Evolutionary conservation across 2,329 filamentous ascomycete genomes (phyloP), one percentile per base, ranked within the genome.

Genomic region (Colletotrichum neosansevieriae): DNA sequence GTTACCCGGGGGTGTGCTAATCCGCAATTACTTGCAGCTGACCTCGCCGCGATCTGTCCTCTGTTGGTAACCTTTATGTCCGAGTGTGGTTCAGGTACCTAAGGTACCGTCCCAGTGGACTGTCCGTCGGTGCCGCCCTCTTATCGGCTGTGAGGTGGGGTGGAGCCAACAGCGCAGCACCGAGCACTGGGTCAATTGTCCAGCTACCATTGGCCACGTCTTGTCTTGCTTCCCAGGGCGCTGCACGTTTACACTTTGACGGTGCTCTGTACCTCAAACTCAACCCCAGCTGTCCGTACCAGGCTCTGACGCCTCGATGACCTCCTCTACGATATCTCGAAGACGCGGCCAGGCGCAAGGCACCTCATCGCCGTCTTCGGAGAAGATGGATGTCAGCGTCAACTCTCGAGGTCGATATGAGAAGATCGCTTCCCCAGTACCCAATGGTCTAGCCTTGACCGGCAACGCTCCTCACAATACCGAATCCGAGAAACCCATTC

Each of bases 241-340:
- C 34, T 42, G 44, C 36, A 51, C 42, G 29, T 59, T 51, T 60
- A 17, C 21, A 47, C 56, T 38, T 45, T 29, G 19, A 65, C 42
- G 17, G 51, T 24, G 21, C 32, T 40, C 32, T 34, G 17, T 40
- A 15, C 40, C 57, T 29, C 19, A 63, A 63, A 58, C 29, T 11
- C 24, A 56, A 49, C 44, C 49, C 42, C 40, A 49, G 24, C 15
- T 19, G 47, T 54, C 24, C 21, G 19, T 38, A 58, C 29, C 40
- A 53, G 63, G 57, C 62, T 58, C 34, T 21, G 29, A 65, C 56
- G 68, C 58, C 63, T 71, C 57, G 45, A 71, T 71, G 84, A 87
- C 77, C 81, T 83, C 73, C 79, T 84, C 60, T 80, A 84, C 63
- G 79, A 83, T 63, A 82, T 81, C 72, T 84, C 83, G 70, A 84